These are phyloP conservation scores for Termitomyces sp. DNA, from an alignment of 768 basidiomycete species.

Conservation along the genomic window DNA sequence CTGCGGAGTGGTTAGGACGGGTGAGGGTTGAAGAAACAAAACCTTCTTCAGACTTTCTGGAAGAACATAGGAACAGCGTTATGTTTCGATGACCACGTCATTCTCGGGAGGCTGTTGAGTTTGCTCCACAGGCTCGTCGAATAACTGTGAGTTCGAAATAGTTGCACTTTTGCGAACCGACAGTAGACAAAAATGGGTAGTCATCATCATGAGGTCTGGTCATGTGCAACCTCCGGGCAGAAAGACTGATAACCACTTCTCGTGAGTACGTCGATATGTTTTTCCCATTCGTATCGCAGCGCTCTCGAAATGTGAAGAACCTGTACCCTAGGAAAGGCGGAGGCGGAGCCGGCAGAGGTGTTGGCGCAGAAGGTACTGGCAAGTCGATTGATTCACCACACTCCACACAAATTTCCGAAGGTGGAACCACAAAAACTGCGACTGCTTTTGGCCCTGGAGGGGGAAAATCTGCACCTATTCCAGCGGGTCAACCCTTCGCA, in stretches of 20 bases:
- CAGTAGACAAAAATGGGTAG: too few species aligned
- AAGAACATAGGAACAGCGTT: background rate
- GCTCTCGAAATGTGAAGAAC: slow-evolving; percentile 1
- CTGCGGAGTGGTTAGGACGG: too few species aligned
- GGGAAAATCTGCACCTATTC: slow-evolving; percentile 23
- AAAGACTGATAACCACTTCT: background rate
- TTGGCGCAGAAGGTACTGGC: background rate
- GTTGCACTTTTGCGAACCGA: background rate
- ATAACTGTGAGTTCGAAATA: background rate
- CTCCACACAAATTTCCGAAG: slow-evolving; percentile 4
- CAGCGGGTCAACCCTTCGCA: slow-evolving; percentile 29
- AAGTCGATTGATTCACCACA: slow-evolving; percentile 1
- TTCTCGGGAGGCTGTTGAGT: too few species aligned
- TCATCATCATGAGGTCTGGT: too few species aligned
- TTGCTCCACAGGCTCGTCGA: too few species aligned
- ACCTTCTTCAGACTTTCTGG: too few species aligned
- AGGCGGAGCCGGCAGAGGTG: slow-evolving; percentile 6
- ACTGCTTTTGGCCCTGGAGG: slow-evolving; percentile 17
- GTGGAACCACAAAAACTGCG: slow-evolving; percentile 11
- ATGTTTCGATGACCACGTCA: background rate
- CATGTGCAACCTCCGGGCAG: background rate
- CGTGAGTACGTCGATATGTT: slow-evolving; percentile 15
- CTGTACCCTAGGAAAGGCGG: slow-evolving; percentile 24
- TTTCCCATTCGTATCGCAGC: slow-evolving; percentile 22
- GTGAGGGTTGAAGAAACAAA: too few species aligned